Evolutionary conservation across 805 yeast genomes (phyloP).

Genomic region (Kuraishia cidri): DNA sequence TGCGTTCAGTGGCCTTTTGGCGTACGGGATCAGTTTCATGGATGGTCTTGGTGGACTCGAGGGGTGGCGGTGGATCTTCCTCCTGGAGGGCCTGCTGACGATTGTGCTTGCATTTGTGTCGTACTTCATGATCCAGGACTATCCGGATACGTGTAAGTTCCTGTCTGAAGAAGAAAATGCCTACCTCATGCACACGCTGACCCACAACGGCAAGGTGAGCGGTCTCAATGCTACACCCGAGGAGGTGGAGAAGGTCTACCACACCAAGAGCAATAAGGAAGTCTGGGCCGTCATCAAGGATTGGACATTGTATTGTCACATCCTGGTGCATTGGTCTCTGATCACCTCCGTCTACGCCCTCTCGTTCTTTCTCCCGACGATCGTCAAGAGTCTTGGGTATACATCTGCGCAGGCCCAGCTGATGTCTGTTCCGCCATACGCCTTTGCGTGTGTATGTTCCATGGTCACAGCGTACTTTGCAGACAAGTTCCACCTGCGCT

Average conservation of each 20-base stretch:
- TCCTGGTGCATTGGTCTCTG: slow-evolving; percentile 1
- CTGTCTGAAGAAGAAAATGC: slow-evolving; percentile 12
- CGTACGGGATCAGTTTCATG: slow-evolving; percentile 24
- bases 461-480: slow-evolving; percentile 15
- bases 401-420: slow-evolving; percentile 4
- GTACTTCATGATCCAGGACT: slow-evolving; percentile 13
- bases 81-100: slow-evolving; percentile 36
- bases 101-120: slow-evolving; percentile 11
- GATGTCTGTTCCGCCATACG: slow-evolving; percentile 10
- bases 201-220: background rate
- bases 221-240: slow-evolving; percentile 21
- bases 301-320: slow-evolving; percentile 1
- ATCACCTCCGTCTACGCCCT: slow-evolving; percentile 1
- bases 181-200: slow-evolving; percentile 15
- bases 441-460: slow-evolving; percentile 20
- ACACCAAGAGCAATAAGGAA: slow-evolving; percentile 17
- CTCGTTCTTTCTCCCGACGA: slow-evolving; percentile 2
- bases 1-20: slow-evolving; percentile 27
- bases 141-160: slow-evolving; percentile 17
- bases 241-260: slow-evolving; percentile 23
- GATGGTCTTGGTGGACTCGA: slow-evolving; percentile 23
- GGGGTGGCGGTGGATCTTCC: slow-evolving; percentile 44
- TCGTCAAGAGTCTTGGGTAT: slow-evolving; percentile 2
- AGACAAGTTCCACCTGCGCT: slow-evolving; percentile 17
- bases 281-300: slow-evolving; percentile 24